Evolutionary conservation across 1,284 basidiomycete species (phyloP).

Genomic region (Ceratobasidium sp.): DNA sequence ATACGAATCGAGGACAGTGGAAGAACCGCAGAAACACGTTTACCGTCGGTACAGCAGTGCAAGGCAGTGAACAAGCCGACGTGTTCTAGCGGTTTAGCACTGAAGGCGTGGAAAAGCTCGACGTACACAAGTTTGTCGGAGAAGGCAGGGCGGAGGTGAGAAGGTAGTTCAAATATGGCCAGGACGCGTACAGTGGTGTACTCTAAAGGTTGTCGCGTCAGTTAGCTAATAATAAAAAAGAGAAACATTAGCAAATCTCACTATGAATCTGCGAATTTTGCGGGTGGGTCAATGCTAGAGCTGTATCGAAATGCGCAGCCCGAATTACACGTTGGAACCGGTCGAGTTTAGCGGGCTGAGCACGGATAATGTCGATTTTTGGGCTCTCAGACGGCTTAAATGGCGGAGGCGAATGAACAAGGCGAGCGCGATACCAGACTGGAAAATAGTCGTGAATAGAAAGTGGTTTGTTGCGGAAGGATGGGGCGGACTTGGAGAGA

Average conservation of each 20-base stretch:
- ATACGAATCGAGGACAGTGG: background rate
- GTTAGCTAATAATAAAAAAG: background rate
- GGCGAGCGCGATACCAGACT: background rate
- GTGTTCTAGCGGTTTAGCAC: background rate
- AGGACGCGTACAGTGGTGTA: conserved; percentile 10
- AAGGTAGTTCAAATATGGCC: background rate
- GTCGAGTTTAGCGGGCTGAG: background rate
- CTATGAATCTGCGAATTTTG: background rate
- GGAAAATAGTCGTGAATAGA: background rate
- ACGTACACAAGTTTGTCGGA: conserved; percentile 1
- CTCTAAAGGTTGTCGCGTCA: too few relatives aligned
- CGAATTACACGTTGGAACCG: background rate
- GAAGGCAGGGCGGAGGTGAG: background rate
- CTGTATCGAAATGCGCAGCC: background rate
- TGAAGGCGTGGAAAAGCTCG: conserved; percentile 16
- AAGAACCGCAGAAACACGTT: background rate
- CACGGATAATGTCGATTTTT: background rate
- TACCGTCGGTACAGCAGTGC: background rate
- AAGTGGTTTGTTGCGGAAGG: background rate
- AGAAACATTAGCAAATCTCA: background rate
- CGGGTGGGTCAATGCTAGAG: background rate
- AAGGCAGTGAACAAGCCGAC: background rate
- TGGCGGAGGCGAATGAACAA: conserved; percentile 1
- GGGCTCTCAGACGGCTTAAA: background rate
- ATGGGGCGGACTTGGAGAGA: background rate